A percentile compares a stretch with the other conserved stretches of the same genome.
Evolutionary conservation across 1,284 basidiomycete genomes (phyloP).

Genomic region (Trametes pubescens): DNA sequence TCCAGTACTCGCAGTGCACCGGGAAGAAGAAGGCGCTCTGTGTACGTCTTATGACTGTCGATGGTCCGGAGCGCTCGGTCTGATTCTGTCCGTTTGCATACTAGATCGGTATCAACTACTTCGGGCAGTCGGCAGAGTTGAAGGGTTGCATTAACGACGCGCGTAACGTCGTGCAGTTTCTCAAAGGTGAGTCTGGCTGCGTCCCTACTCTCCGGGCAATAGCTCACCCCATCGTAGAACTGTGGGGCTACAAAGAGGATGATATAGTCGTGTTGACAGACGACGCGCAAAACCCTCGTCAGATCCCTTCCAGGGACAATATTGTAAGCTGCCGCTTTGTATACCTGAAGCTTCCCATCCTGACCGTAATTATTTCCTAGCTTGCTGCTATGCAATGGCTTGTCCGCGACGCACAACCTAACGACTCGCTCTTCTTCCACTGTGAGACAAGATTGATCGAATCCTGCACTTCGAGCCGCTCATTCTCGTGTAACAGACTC

Average conservation of each 20-base stretch:
- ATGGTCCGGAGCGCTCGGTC: not conserved
- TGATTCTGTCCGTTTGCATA: not conserved
- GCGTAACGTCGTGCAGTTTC: constrained; percentile 77
- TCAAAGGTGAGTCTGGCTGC: constrained; percentile 56
- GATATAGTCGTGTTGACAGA: constrained; percentile 93
- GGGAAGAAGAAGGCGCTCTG: constrained; percentile 84
- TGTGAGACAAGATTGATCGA: constrained; percentile 57
- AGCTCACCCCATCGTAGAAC: constrained; percentile 46
- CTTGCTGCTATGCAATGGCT: constrained; percentile 90
- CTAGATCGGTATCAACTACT: constrained; percentile 88
- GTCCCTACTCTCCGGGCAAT: not conserved
- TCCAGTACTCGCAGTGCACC: constrained; percentile 88
- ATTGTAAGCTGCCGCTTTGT: constrained; percentile 59
- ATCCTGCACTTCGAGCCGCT: not conserved
- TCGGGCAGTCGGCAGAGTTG: constrained; percentile 68
- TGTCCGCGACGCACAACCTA: constrained; percentile 77
- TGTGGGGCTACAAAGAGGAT: constrained; percentile 75
- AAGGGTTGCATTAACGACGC: constrained; percentile 92
- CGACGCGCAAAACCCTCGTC: constrained; percentile 66
- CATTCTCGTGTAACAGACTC: constrained; percentile 55
- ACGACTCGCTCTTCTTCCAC: constrained; percentile 94
- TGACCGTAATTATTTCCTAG: constrained; percentile 45
- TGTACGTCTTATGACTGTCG: constrained; percentile 50
- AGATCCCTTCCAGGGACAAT: constrained; percentile 81
- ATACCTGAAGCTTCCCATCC: not conserved